Base-by-base conservation (phyloP, 305 asterid genomes). In the Petunia hybrid region DNA sequence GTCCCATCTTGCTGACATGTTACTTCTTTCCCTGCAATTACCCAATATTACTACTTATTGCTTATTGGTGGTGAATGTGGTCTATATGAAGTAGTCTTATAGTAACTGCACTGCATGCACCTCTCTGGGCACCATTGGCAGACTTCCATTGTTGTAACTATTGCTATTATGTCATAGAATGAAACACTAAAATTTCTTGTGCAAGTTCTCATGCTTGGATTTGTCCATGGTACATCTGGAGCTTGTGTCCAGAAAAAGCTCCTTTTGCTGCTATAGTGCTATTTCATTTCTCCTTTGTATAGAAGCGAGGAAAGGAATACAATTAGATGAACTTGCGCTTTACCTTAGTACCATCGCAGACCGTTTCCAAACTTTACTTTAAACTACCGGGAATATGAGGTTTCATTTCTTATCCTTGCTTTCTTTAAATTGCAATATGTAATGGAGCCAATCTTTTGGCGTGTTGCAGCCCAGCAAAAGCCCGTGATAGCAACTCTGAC, bases 401-500 rank as follows among this genome's bases (percentile, higher is more conserved):
- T 12, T 71, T 13, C 39, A 39, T 12, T 39, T 65, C 5, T 41
- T 55, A 22, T 68, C 68, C 6, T 42, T 56, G 78, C 42, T 7
- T 62, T 56, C 78, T 48, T 40, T 48, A 68, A 67, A 68, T 80
- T 36, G 10, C 43, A 12, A 31, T 40, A 67, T 6, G 41, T 71
- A 48, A 48, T 71, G 60, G 61, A 71, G 35, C 35, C 4, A 48
- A 71, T 84, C 22, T 55, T 59, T 13, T 48, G 80, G 79, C 68
- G 79, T 81, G 85, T 79, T 89, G 75, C 95, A 97, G 99, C 97
- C 31, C 95, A 87, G 59, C 98, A 92, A 89, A 94, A 83, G 91
- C 93, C 97, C 69, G 97, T 94, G 68, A 90, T 97, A 80, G 91
- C 93, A 83, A 94, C 97, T 80, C 89, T 97, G 89, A 92, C 97